Base-by-base conservation (phyloP, 2,329 filamentous ascomycete genomes). In the Xylariales sp. region DNA sequence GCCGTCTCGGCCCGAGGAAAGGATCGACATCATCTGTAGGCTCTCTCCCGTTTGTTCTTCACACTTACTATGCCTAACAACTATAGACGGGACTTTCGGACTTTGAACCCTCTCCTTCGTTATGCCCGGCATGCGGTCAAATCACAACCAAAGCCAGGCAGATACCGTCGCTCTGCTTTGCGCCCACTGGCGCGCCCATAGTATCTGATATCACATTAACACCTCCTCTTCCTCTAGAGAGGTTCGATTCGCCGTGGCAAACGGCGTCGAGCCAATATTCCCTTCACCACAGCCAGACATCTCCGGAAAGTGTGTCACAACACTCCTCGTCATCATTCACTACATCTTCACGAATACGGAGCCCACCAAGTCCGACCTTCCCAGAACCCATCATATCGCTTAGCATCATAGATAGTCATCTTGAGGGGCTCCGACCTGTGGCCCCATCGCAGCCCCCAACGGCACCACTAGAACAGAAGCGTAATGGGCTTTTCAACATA, bases 71-170 rank as follows among this genome's bases (percentile, higher is more conserved):
- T 34, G 14, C 45, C 58, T 61, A 14, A 61, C 36, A 23, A 18
- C 30, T n/a, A 12, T 52, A 61, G 58, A 61, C 58, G 23, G 48
- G 58, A 30, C 58, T 53, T 43, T 61, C 48, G 41, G 48, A 61
- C 28, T 61, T 61, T 43, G 48, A 61, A 9, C 34, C 6, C 12
- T 41, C 32, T 10, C 78, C 80, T 79, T 60, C 64, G 49, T 55
- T 34, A 23, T 69, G 6, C 72, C 67, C 54, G 67, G 71, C 32
- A 73, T 63, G 69, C 58, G 69, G 72, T 48, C 67, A 56, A 52
- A 18, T 43, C 32, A 58, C 43, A 72, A 75, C 72, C n/a, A 57
- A 36, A 58, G 30, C 50, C 45, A 53, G 58, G 14, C 39, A 60
- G n/a, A 59, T 64, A 39, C 62, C 53, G 23, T 58, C 62, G 34